Conservation (phyloP, 2,329 filamentous ascomycete genomes). For the Pezizomycotina sp. region DNA sequence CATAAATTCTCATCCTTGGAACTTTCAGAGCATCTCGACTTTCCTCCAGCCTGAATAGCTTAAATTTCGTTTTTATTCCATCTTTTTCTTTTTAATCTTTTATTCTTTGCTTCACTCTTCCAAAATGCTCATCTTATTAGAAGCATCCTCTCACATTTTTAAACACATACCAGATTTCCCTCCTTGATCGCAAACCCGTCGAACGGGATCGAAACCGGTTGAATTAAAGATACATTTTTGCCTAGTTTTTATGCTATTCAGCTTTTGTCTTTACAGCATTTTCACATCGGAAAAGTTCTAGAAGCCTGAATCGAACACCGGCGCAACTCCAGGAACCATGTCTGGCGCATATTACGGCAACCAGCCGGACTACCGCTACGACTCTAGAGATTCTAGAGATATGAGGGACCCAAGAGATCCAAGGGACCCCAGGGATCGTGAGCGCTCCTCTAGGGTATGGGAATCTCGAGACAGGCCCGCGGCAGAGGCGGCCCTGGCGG, state of each 20-base stretch:
- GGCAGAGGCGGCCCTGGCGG: no score
- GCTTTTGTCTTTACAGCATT: no score
- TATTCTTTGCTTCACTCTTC: conserved; percentile 3
- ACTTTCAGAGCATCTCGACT: no score
- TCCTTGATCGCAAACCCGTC: no score
- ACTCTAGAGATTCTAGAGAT: conserved; percentile 12
- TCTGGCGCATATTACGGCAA: conserved; percentile 17
- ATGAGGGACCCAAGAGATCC: conserved; percentile 18
- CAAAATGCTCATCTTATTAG: conserved; percentile 8
- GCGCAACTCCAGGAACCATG: conserved; percentile 6
- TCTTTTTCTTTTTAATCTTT: conserved; percentile 6
- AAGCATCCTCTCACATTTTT: conserved; percentile 4
- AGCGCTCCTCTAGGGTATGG: no score
- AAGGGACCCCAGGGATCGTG: no score
- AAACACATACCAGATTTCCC: conserved; percentile 1
- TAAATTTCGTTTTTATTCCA: conserved; percentile 19
- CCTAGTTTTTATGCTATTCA: conserved; percentile 1
- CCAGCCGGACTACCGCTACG: conserved; percentile 16
- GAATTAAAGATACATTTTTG: conserved; percentile 13
- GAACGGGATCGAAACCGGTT: no score
- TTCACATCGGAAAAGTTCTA: no score
- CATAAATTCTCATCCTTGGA: no score
- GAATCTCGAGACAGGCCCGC: no score
- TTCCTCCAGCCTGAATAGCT: conserved; percentile 19
- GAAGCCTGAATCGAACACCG: no score